phyloP scores from a whole-genome alignment of 805 yeast genomes.

The Candida anglica region DNA sequence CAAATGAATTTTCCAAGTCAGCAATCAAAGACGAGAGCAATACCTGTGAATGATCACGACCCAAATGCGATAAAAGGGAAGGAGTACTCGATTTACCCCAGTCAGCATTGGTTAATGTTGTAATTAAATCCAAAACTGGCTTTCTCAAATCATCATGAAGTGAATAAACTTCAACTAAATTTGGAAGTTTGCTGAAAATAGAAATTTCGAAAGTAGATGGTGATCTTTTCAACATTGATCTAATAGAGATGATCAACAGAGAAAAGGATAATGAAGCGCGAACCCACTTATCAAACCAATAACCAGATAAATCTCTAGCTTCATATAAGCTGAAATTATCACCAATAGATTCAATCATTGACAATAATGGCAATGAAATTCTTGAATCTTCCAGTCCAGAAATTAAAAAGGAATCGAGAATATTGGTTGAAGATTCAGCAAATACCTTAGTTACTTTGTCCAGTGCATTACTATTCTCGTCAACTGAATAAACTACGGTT shows the following conservation, averaged over 20 bases:
- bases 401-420: constrained; percentile 55
- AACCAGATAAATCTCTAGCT: constrained; percentile 40
- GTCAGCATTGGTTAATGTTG: constrained; percentile 50
- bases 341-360: constrained; percentile 46
- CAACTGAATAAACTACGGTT: constrained; percentile 52
- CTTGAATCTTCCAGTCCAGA: constrained; percentile 48
- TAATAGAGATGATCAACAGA: constrained; percentile 50
- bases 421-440: constrained; percentile 45
- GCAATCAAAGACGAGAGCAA: constrained; percentile 56
- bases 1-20: constrained; percentile 57
- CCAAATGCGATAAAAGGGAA: constrained; percentile 77
- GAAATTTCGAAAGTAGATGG: constrained; percentile 66
- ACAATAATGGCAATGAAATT: constrained; percentile 49
- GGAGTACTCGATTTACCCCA: constrained; percentile 48
- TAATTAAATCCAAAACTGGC: constrained; percentile 51
- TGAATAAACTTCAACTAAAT: constrained; percentile 56
- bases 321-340: constrained; percentile 31
- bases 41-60: constrained; percentile 55
- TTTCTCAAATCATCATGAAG: constrained; percentile 45
- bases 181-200: constrained; percentile 53
- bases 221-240: constrained; percentile 43
- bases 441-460: constrained; percentile 43
- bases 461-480: constrained; percentile 30
- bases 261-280: constrained; percentile 49
- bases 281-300: constrained; percentile 48